These are phyloP conservation scores for Coprinopsis marcescibilis DNA, from an alignment of 768 basidiomycete species.

Conservation along the genomic window DNA sequence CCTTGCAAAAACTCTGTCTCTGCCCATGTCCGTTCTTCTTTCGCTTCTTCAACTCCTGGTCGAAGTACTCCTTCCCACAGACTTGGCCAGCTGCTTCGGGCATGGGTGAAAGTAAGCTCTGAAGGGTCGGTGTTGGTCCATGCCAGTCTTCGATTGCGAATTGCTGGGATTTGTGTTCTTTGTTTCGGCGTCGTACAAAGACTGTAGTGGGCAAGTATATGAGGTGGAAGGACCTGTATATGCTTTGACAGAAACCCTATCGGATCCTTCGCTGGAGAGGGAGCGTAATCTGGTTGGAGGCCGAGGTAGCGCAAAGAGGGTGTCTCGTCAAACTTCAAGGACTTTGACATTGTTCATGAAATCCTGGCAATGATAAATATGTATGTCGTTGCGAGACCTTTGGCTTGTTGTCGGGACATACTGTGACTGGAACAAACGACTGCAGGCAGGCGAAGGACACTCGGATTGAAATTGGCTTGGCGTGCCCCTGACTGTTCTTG, in stretches of 20 bases:
- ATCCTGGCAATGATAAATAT: not conserved
- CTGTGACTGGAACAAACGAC: too few species aligned
- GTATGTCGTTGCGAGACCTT: not conserved
- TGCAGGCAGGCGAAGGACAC: too few species aligned
- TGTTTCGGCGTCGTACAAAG: constrained; percentile 53
- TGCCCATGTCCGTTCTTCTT: constrained; percentile 70
- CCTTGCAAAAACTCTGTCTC: constrained; percentile 55
- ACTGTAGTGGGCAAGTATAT: constrained; percentile 46
- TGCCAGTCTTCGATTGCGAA: constrained; percentile 69
- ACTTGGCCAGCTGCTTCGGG: constrained; percentile 55
- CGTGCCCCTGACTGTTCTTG: too few species aligned
- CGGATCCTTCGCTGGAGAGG: constrained; percentile 53
- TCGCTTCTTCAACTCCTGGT: constrained; percentile 43
- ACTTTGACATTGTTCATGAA: constrained; percentile 1
- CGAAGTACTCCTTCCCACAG: constrained; percentile 59
- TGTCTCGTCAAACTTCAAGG: constrained; percentile 25
- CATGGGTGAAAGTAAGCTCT: constrained; percentile 49
- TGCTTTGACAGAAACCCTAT: constrained; percentile 59
- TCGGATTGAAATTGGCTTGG: too few species aligned
- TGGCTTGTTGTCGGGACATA: too few species aligned
- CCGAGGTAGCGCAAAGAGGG: constrained; percentile 44
- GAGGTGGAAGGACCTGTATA: constrained; percentile 59
- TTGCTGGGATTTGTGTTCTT: constrained; percentile 53
- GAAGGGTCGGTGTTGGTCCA: constrained; percentile 51
- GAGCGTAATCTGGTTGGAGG: constrained; percentile 51